Percentiles rank a stretch among this genome's conserved stretches.
These are phyloP conservation scores for Colletotrichum scovillei DNA, from an alignment of 2,329 filamentous ascomycete genomes.

Conservation along the genomic window DNA sequence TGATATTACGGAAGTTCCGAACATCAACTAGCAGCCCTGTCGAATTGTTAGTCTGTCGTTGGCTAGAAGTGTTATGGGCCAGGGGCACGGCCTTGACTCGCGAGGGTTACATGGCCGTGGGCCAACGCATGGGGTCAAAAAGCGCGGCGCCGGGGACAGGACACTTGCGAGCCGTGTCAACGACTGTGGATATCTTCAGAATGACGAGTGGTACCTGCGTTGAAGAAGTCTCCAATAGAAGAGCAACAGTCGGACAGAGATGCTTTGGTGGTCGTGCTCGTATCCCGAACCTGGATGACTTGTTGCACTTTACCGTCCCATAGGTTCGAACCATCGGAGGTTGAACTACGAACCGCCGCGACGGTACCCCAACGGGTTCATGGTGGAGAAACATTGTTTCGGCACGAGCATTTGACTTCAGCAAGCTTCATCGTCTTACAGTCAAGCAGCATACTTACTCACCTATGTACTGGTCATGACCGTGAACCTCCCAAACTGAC, in stretches of 20 bases:
- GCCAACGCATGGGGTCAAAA: neutral
- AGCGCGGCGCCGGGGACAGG: neutral
- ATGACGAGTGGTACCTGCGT: neutral
- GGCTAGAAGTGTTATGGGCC: neutral
- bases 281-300: neutral
- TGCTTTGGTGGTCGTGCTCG: neutral
- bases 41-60: neutral
- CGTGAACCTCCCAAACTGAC: neutral
- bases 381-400: neutral
- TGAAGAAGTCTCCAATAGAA: neutral
- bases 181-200: neutral
- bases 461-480: neutral
- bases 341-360: neutral
- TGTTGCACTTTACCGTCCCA: neutral
- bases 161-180: neutral
- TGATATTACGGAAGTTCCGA: neutral
- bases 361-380: neutral
- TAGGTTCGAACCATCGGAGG: too few species aligned
- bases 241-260: neutral
- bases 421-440: neutral
- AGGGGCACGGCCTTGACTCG: slow-evolving; percentile 7
- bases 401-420: neutral
- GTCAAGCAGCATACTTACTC: neutral
- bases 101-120: neutral
- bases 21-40: neutral